Percentiles rank a stretch among this genome's conserved stretches.
These are phyloP conservation scores for Penicillium odoratum DNA, from an alignment of 495 filamentous ascomycete species.

Conservation along the genomic window DNA sequence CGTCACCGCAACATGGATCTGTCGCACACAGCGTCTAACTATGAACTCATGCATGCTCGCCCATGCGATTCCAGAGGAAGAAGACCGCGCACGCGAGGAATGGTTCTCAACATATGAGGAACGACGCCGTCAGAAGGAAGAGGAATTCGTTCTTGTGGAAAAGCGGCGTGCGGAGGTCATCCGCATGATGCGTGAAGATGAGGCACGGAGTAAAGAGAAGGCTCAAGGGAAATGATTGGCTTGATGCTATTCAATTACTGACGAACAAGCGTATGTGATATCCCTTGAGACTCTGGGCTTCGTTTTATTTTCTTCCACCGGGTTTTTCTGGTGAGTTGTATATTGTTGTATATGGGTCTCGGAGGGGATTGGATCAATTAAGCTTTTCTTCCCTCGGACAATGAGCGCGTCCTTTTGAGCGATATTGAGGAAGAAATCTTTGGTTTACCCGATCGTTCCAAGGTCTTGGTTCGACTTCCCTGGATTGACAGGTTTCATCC, in stretches of 20 bases:
- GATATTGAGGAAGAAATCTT: not conserved
- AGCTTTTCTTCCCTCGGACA: slow-evolving; percentile 4
- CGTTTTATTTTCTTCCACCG: slow-evolving; percentile 1
- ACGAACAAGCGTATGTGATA: slow-evolving; percentile 4
- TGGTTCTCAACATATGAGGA: slow-evolving; percentile 80
- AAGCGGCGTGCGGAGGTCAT: slow-evolving; percentile 48
- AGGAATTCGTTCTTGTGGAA: slow-evolving; percentile 51
- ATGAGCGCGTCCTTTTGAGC: not conserved
- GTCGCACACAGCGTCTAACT: slow-evolving; percentile 69
- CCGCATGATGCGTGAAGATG: slow-evolving; percentile 57
- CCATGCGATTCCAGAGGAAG: slow-evolving; percentile 79
- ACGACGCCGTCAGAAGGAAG: slow-evolving; percentile 61
- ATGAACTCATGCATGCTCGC: slow-evolving; percentile 95
- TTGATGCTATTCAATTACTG: not conserved
- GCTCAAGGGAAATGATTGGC: slow-evolving; percentile 23
- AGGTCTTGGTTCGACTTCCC: not conserved
- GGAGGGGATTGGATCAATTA: slow-evolving; percentile 13
- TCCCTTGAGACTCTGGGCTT: not conserved
- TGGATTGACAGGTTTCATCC: not conserved
- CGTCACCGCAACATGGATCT: slow-evolving; percentile 79
- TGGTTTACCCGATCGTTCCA: not conserved
- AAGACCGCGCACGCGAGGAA: slow-evolving; percentile 87
- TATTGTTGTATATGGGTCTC: slow-evolving; percentile 24
- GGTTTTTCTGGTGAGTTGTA: slow-evolving; percentile 8
- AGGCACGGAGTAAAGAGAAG: slow-evolving; percentile 36